A percentile compares a stretch with the other conserved stretches of the same genome.
Conservation (phyloP, 1,284 basidiomycete species). For the Ganoderma multipileum region DNA sequence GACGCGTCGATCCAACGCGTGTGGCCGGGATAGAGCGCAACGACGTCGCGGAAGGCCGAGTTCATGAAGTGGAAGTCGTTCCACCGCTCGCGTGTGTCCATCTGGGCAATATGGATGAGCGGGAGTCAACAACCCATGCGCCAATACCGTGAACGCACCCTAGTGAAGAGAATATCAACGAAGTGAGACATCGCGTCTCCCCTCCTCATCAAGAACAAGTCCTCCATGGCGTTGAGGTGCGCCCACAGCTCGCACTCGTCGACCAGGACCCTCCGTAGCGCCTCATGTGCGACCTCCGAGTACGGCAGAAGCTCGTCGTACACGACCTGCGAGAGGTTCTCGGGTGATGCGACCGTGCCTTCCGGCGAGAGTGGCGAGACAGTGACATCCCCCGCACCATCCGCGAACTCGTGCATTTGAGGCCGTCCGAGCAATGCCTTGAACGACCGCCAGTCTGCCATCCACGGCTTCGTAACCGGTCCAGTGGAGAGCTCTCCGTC, state of each 20-base stretch:
- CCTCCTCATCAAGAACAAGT: conserved; percentile 74
- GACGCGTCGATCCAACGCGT: conserved; percentile 71
- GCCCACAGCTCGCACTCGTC: conserved; percentile 75
- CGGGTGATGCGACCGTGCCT: conserved; percentile 49
- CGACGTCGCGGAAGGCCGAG: conserved; percentile 73
- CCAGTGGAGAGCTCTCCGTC: conserved; percentile 21
- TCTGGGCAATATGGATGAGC: conserved; percentile 49
- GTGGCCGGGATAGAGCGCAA: conserved; percentile 49
- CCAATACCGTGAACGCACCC: conserved; percentile 51
- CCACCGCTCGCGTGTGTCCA: conserved; percentile 76
- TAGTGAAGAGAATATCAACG: conserved; percentile 71
- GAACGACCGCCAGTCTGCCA: conserved; percentile 41
- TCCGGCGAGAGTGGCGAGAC: conserved; percentile 15
- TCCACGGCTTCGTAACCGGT: conserved; percentile 34
- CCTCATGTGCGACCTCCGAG: conserved; percentile 61
- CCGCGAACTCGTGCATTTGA: background rate
- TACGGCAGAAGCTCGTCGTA: conserved; percentile 67
- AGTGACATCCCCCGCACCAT: conserved; percentile 1
- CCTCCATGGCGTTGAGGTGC: conserved; percentile 78
- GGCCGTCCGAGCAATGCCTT: conserved; percentile 16
- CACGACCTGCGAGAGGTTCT: conserved; percentile 66
- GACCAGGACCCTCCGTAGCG: conserved; percentile 64
- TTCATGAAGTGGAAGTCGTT: conserved; percentile 87
- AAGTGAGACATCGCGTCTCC: conserved; percentile 80
- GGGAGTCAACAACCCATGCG: background rate